These are phyloP conservation scores for Oryza australiensis DNA, from an alignment of 176 grass and related monocot species.

Conservation along the genomic window DNA sequence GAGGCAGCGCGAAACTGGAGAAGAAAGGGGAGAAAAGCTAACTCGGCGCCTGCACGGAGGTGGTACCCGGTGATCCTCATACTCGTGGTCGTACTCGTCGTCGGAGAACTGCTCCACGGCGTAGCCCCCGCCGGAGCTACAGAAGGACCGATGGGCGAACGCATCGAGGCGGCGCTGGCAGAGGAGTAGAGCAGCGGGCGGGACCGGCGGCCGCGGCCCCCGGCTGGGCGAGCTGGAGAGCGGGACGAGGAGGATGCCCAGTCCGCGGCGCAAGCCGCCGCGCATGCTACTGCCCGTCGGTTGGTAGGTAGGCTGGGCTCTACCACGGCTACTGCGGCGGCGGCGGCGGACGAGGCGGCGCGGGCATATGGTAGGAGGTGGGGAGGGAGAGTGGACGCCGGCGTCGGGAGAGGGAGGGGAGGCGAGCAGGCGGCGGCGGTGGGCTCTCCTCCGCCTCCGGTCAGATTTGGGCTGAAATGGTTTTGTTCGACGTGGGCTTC, in stretches of 20 bases:
- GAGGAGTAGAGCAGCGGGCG: conserved; percentile 46
- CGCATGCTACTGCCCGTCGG: conserved; percentile 34
- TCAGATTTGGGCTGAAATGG: conserved; percentile 18
- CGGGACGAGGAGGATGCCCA: conserved; percentile 43
- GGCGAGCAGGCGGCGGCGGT: not conserved
- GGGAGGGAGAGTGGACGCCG: conserved; percentile 9
- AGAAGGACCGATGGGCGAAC: conserved; percentile 23
- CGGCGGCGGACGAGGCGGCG: not conserved
- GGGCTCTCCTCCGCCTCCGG: not conserved
- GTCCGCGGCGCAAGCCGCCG: conserved; percentile 31
- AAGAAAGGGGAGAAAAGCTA: not conserved
- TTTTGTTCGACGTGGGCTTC: not conserved
- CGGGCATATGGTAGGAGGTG: conserved; percentile 22
- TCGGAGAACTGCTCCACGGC: conserved; percentile 93
- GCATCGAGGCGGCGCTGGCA: conserved; percentile 29
- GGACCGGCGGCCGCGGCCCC: conserved; percentile 20
- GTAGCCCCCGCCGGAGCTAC: conserved; percentile 32
- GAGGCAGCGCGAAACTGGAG: not conserved
- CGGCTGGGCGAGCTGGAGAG: conserved; percentile 18
- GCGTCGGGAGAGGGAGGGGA: conserved; percentile 5
- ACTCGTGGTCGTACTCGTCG: conserved; percentile 94
- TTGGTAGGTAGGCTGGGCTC: not conserved
- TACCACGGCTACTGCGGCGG: not conserved
- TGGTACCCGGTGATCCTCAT: conserved; percentile 73
- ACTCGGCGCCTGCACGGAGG: not conserved